Percentiles rank a stretch among this genome's conserved stretches.
Evolutionary conservation across 2,329 filamentous ascomycete genomes (phyloP).

Genomic region (Trichophaea hybrida): DNA sequence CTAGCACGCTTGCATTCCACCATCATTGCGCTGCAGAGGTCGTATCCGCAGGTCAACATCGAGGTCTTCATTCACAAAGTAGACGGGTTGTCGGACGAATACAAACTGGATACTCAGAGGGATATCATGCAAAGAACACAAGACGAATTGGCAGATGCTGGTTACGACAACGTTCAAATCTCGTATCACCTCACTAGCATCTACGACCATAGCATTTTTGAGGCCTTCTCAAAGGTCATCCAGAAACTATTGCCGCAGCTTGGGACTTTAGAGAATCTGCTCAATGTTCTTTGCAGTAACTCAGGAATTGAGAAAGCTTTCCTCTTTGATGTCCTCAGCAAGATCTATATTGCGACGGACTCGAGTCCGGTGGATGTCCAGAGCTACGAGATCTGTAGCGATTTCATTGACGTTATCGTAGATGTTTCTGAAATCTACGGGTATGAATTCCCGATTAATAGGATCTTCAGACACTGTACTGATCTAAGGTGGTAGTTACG

Average conservation of each 20-base stretch:
- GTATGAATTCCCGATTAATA: conserved; percentile 31
- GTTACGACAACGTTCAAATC: conserved; percentile 83
- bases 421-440: conserved; percentile 94
- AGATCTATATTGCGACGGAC: conserved; percentile 97
- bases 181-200: conserved; percentile 95
- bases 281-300: conserved; percentile 84
- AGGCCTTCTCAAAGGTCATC: conserved; percentile 95
- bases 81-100: conserved; percentile 92
- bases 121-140: conserved; percentile 95
- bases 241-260: conserved; percentile 93
- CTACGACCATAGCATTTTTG: conserved; percentile 96
- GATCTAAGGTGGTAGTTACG: conserved; percentile 17
- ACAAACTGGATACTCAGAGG: conserved; percentile 86
- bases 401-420: conserved; percentile 97
- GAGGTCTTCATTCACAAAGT: conserved; percentile 99
- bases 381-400: conserved; percentile 94
- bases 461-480: neutral
- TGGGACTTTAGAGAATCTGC: conserved; percentile 79
- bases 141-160: conserved; percentile 85
- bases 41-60: conserved; percentile 86
- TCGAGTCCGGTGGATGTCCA: conserved; percentile 85
- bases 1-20: conserved; percentile 75
- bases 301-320: conserved; percentile 97
- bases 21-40: conserved; percentile 74
- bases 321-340: conserved; percentile 91